Percentiles rank a stretch among this genome's conserved stretches.
These are phyloP conservation scores for Monascus purpureus DNA, from an alignment of 495 filamentous ascomycete species.

Conservation along the genomic window DNA sequence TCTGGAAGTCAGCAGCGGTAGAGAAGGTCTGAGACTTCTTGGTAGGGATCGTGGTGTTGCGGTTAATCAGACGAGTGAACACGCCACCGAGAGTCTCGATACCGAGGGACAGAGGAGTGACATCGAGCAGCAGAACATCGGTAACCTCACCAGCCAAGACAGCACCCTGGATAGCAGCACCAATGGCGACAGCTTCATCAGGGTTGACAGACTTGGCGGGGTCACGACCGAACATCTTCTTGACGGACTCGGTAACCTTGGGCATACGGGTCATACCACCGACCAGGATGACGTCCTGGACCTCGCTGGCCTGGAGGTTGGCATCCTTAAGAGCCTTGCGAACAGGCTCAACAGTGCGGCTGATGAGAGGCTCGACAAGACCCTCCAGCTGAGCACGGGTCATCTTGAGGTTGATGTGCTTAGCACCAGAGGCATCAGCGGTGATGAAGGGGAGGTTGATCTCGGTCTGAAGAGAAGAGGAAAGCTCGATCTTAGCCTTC, in stretches of 20 bases:
- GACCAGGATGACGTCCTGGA: constrained; percentile 97
- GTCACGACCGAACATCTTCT: constrained; percentile 94
- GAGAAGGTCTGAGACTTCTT: constrained; percentile 99
- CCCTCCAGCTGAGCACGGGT: constrained; percentile 84
- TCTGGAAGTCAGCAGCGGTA: constrained; percentile 98
- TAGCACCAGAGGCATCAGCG: constrained; percentile 83
- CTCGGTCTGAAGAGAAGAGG: constrained; percentile 90
- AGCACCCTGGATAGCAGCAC: constrained; percentile 95
- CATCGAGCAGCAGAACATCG: constrained; percentile 90
- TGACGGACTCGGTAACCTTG: constrained; percentile 95
- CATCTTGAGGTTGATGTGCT: constrained; percentile 96
- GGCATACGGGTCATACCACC: constrained; percentile 99
- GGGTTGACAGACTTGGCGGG: constrained; percentile 98
- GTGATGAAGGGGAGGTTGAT: constrained; percentile 99
- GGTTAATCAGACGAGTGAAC: constrained; percentile 98
- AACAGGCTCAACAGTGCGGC: constrained; percentile 76
- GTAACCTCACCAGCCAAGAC: constrained; percentile 95
- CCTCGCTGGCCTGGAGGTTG: constrained; percentile 82
- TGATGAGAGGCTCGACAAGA: constrained; percentile 85
- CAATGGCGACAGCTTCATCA: constrained; percentile 97
- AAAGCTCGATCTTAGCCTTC: constrained; percentile 99
- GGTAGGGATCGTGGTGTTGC: constrained; percentile 98
- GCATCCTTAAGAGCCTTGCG: constrained; percentile 98
- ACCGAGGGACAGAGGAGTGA: constrained; percentile 94
- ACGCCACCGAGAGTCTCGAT: constrained; percentile 99